Evolutionary conservation across 805 yeast species (phyloP).

Genomic region (Candida arabinofermentans): DNA sequence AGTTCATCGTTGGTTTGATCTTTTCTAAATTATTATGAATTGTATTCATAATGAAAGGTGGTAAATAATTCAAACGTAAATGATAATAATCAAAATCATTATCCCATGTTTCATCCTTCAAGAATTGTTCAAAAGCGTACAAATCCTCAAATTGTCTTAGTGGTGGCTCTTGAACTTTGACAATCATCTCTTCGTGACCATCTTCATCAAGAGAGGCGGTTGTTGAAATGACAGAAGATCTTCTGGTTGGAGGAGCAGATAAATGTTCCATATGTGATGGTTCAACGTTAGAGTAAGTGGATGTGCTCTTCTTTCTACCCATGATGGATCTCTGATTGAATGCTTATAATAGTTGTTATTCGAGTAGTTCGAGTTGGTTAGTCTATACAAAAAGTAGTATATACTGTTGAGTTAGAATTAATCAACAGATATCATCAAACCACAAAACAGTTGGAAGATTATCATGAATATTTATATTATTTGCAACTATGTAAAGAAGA

Average conservation of each 20-base stretch:
- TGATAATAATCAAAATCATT: constrained; percentile 23
- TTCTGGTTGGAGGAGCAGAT: constrained; percentile 17
- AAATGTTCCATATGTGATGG: constrained; percentile 31
- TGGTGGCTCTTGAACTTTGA: constrained; percentile 19
- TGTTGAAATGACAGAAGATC: constrained; percentile 13
- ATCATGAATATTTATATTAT: no score
- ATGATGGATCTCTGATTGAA: constrained; percentile 2
- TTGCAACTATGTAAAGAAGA: no score
- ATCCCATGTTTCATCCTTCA: constrained; percentile 49
- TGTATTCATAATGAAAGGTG: constrained; percentile 58
- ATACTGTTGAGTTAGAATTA: no score
- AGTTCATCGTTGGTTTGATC: constrained; percentile 64
- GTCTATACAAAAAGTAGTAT: neutral
- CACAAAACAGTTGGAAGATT: no score
- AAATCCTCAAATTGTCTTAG: constrained; percentile 51
- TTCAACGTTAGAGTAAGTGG: constrained; percentile 20
- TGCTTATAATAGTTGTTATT: neutral
- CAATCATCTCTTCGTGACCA: constrained; percentile 3
- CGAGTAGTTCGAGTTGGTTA: neutral
- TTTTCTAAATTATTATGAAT: constrained; percentile 65
- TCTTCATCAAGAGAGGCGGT: constrained; percentile 4
- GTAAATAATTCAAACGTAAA: constrained; percentile 17
- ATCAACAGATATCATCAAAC: no score
- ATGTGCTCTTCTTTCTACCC: constrained; percentile 15
- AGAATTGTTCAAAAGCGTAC: constrained; percentile 52